Conservation (phyloP, 139 green algal genomes). For the Dunaliella primolecta region DNA sequence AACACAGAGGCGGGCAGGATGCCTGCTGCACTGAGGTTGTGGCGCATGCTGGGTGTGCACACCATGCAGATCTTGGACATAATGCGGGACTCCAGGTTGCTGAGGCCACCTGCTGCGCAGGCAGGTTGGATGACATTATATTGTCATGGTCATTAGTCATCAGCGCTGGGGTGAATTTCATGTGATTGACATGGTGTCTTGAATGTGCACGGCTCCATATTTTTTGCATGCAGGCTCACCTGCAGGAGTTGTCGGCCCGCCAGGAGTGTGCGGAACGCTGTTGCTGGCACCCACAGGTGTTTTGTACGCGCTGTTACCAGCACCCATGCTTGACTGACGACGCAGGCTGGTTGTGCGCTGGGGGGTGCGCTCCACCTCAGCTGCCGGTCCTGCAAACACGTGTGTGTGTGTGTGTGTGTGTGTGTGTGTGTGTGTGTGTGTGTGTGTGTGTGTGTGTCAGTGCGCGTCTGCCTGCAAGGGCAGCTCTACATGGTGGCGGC, state of each 20-base stretch:
- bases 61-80: too few relatives aligned
- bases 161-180: too few relatives aligned
- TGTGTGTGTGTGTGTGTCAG: background rate
- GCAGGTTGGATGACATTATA: too few relatives aligned
- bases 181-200: too few relatives aligned
- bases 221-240: too few relatives aligned
- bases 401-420: background rate
- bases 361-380: background rate
- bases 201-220: too few relatives aligned
- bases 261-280: too few relatives aligned
- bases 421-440: background rate
- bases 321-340: background rate
- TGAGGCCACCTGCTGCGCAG: too few relatives aligned
- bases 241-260: background rate
- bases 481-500: background rate
- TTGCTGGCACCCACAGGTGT: background rate
- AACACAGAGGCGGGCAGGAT: too few relatives aligned
- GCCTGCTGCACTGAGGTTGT: too few relatives aligned
- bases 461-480: background rate
- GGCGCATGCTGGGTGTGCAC: too few relatives aligned
- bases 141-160: too few relatives aligned
- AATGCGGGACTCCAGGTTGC: background rate
- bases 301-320: background rate
- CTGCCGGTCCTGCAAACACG: background rate
- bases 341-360: background rate